Evolutionary conservation across 495 filamentous ascomycete genomes (phyloP), one percentile per base, ranked within the genome.

Genomic region (Aspergillus sclerotiicarbonarius): DNA sequence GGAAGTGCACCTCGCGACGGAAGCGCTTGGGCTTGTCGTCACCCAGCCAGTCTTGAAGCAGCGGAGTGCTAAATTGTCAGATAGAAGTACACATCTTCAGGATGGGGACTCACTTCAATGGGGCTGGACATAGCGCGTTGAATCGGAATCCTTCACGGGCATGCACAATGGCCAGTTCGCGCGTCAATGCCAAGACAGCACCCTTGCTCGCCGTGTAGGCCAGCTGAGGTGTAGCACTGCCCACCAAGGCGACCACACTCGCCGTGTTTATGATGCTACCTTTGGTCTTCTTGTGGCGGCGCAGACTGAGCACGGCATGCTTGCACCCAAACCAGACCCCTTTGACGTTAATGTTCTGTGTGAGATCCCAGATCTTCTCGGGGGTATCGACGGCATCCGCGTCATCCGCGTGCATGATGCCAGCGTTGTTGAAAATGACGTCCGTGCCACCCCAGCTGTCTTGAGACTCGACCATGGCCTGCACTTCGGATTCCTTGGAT

Each of bases 141-240:
- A 97, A 97, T 10, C 94, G 80, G 75, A 87, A 81, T 18, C 85
- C 44, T 69, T 96, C 91, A 47, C 88, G 81, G 2, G 94, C 90
- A 67, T 94, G 90, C 13, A 91, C 89, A 70, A 94, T 88, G 15
- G 89, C 87, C 51, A 94, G 71, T 67, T 94, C 90, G 54, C 90
- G 79, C 12, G 90, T 94, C 74, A 94, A 75, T 0, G 90, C 94
- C 39, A 97, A 71, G 2, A 98, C 94, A 3, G 94, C 94, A 45
- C 94, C 94, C 71, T 98, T 98, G 66, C 85, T 90, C n/a, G 94
- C 91, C 0, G 94, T 98, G 67, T 98, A 98, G 7, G 94, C 94
- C 20, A 97, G 72, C 74, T 98, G 94, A 15, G 94, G 91, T 0
- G 94, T 96, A 15, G 92, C 93, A 51, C 87, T 88, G 1, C 94